Conservation (phyloP, 441 rosid genomes). For the Erodium moschatum region DNA sequence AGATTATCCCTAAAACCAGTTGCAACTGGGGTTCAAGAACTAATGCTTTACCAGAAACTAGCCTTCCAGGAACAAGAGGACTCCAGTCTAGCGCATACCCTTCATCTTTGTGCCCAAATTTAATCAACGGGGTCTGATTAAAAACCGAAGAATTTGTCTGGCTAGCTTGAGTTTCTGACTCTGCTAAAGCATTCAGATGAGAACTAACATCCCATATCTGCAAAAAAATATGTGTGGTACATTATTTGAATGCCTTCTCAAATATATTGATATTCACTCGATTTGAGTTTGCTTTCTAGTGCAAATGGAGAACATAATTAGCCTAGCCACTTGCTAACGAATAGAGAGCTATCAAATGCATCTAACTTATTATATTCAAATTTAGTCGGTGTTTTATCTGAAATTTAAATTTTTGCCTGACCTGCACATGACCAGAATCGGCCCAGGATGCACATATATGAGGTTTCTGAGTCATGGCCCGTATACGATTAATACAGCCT, state of each 20-base stretch:
- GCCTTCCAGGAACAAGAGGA: constrained; percentile 70
- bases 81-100: constrained; percentile 94
- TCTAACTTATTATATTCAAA: background rate
- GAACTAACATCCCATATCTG: constrained; percentile 84
- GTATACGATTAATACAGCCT: constrained; percentile 86
- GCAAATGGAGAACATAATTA: too few relatives aligned
- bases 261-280: background rate
- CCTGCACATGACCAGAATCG: constrained; percentile 88
- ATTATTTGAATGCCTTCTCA: background rate
- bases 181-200: constrained; percentile 71
- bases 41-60: constrained; percentile 53
- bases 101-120: constrained; percentile 91
- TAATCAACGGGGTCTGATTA: constrained; percentile 64
- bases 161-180: constrained; percentile 47
- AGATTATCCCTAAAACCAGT: constrained; percentile 3
- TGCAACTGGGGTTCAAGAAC: constrained; percentile 1
- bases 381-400: background rate
- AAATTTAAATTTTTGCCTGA: constrained; percentile 18
- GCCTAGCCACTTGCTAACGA: too few relatives aligned
- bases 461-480: constrained; percentile 80
- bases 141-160: constrained; percentile 48
- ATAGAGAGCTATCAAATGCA: too few relatives aligned
- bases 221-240: constrained; percentile 10
- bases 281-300: background rate
- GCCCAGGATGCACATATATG: constrained; percentile 94